Conservation (phyloP, 306 rosid genomes). For the Ammopiptanthus mongolicus region DNA sequence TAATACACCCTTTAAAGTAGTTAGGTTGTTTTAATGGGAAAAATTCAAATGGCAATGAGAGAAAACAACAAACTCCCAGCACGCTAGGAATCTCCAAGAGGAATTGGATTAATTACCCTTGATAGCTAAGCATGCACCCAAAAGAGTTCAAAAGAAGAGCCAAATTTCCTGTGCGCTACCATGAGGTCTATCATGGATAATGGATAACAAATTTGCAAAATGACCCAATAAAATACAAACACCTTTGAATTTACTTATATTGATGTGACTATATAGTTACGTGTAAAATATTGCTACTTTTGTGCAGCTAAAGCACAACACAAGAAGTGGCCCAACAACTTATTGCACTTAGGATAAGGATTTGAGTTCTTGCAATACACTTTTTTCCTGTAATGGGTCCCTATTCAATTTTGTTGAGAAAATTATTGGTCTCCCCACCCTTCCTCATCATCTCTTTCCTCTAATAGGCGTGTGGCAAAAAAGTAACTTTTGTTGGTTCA, state of each 20-base stretch:
- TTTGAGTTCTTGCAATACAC: background rate
- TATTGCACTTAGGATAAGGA: conserved; percentile 36
- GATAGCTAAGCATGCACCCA: conserved; percentile 10
- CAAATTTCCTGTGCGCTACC: conserved; percentile 3
- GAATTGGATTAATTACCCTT: background rate
- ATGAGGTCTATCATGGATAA: conserved; percentile 7
- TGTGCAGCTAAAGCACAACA: conserved; percentile 1
- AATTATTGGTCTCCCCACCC: background rate
- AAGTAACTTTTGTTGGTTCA: conserved; percentile 3
- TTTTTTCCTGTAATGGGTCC: conserved; percentile 1
- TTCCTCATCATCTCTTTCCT: background rate
- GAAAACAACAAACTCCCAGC: background rate
- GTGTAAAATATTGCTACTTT: conserved; percentile 9
- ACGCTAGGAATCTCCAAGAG: conserved; percentile 2
- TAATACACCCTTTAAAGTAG: background rate
- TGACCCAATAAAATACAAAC: conserved; percentile 13
- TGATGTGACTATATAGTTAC: conserved; percentile 24
- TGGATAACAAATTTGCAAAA: conserved; percentile 15
- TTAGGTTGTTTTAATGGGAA: background rate
- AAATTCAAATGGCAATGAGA: background rate
- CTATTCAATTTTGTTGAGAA: background rate
- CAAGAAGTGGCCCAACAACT: conserved; percentile 22
- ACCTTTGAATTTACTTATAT: background rate
- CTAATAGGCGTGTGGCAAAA: background rate
- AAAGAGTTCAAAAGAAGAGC: conserved; percentile 8